Evolutionary conservation across 2,329 filamentous ascomycete species (phyloP), one percentile per base, ranked within the genome.

Genomic region (Paramyrothecium sp.): DNA sequence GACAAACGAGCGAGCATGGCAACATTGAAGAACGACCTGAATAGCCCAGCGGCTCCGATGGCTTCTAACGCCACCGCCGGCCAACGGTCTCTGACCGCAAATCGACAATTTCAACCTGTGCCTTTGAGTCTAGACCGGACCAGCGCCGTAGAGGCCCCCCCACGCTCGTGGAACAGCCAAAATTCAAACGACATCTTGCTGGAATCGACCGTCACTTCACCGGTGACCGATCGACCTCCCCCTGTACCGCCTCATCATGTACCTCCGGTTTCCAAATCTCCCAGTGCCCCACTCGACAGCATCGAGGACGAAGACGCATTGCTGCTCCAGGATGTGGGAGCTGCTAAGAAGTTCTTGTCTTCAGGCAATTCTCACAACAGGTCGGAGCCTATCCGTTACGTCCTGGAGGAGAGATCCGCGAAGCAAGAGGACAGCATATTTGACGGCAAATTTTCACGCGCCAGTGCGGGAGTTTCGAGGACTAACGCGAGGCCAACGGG

Each of bases 351-450:
- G 23, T 80, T 80, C 50, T 69, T 85, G 11, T 65, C 68, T 7
- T 62, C 70, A 21, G 49, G 33, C 17, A 54, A 33, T n/a, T 59
- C 63, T 16, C 59, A 55, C 38, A 58, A 21, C 49, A 71, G 76
- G 54, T 71, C 77, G 33, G 76, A 79, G 21, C 77, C 80, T 54
- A 70, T 67, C 12, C 74, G 69, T 30, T 65, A 71, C 2, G 63
- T 74, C 2, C 70, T 70, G 19, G 57, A 66, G 17, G 69, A 65
- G 53, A 64, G 64, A 54, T 61, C 69, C 11, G 56, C 67, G 8
- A 63, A 66, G 30, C 80, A 81, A 7, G 80, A 84, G 20, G 83
- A 85, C 38, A 83, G 83, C 59, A 69, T 86, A 62, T 86, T 86
- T 56, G 81, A 83, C 57, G 79, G 73, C 22, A 79, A 74, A 38